Evolutionary conservation across 805 yeast species (phyloP), one percentile per base, ranked within the genome.

Genomic region (Komagataella pseudopastoris): DNA sequence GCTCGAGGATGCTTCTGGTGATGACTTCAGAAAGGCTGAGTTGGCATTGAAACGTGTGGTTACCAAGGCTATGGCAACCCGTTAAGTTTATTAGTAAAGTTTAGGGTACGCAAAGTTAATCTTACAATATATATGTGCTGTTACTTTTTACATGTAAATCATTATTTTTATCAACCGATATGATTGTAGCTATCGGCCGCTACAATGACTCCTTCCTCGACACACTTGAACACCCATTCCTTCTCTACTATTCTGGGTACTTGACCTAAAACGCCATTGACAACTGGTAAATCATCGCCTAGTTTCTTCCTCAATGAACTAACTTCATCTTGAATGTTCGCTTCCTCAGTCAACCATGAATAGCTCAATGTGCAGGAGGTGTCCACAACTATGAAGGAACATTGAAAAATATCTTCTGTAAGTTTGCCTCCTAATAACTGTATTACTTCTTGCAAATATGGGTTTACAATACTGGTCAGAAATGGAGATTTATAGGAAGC

Each of bases 1-100:
- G 79, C 78, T 93, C 60, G 96, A 91, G 80, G 98, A 93, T 63
- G 81, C 96, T 56, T 68, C 95, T 65, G 91, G 96, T 71, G 99
- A 93, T 70, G 97, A 90, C 76, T 83, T 78, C 80, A 88, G 98
- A 85, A 93, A 88, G 85, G 98, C 99, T 70, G 98, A 93, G 83
- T 88, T 93, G 73, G 84, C 89, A 74, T 87, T 93, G 74, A 93
- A 93, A 89, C 88, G 99, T 77, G 96, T 91, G 70, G 97, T 91
- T 73, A 91, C 96, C 81, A 91, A 89, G 82, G 97, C 97, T 74
- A 87, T 90, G 89, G 86, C 96, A 66, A 81, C 96, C 74, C 96
- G 96, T 82, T 86, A 85, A 83, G 75, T 56, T 36, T 16, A 36
- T 16, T 48, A 49, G 16, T 17, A 30, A 30, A 30, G n/a, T 30